Percentiles rank a stretch among this genome's conserved stretches.
Evolutionary conservation across 306 rosid genomes (phyloP).

Genomic region (Luffa acutangula): DNA sequence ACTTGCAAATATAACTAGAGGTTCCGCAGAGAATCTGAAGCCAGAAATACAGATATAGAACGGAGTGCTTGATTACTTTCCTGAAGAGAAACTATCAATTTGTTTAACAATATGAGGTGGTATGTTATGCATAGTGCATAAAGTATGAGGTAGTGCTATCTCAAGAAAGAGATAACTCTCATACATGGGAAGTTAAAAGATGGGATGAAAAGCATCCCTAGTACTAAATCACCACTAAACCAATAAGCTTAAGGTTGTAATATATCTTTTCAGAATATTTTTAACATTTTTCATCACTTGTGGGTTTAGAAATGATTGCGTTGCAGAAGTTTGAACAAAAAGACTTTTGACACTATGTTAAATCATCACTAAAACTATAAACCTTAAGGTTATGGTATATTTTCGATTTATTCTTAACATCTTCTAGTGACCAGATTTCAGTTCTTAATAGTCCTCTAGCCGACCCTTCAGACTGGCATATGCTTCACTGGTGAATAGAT

Average conservation of each 20-base stretch:
- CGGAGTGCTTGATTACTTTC: background rate
- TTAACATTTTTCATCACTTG: background rate
- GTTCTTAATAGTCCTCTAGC: background rate
- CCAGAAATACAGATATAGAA: background rate
- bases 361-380: background rate
- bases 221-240: background rate
- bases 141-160: background rate
- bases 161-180: background rate
- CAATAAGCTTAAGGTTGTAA: background rate
- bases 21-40: background rate
- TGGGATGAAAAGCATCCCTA: background rate
- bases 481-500: background rate
- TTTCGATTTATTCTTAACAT: background rate
- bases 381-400: background rate
- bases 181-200: background rate
- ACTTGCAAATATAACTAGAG: background rate
- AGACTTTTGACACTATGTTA: background rate
- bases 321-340: background rate
- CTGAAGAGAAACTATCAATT: background rate
- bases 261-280: background rate
- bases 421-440: background rate
- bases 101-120: background rate
- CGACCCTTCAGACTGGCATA: background rate
- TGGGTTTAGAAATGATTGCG: background rate
- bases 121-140: background rate